These are phyloP conservation scores for Scleromitrula shiraiana DNA, from an alignment of 2,329 filamentous ascomycete species.

Conservation along the genomic window DNA sequence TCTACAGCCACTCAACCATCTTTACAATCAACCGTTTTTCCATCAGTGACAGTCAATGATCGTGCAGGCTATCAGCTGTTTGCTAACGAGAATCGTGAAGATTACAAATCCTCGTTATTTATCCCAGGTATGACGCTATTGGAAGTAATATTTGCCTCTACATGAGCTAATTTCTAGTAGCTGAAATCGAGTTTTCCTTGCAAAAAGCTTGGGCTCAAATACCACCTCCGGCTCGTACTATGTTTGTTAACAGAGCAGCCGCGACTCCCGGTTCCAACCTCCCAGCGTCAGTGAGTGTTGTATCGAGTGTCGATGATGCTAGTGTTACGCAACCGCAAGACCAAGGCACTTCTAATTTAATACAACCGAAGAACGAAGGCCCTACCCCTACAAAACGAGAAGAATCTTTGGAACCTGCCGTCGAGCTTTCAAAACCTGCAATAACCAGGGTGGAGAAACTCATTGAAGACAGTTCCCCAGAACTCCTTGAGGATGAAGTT, in stretches of 20 bases:
- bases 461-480: constrained; percentile 14
- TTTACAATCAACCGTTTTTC: no score
- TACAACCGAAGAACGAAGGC: neutral
- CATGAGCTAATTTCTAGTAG: neutral
- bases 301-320: neutral
- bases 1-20: neutral
- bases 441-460: constrained; percentile 19
- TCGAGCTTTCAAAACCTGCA: neutral
- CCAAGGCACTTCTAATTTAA: neutral
- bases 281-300: neutral
- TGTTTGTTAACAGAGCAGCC: neutral
- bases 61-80: neutral
- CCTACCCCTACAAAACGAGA: neutral
- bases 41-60: no score
- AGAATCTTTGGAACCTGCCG: neutral
- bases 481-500: constrained; percentile 24
- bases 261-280: neutral
- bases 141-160: neutral
- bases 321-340: neutral
- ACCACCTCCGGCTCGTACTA: neutral
- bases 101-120: neutral
- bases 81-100: neutral
- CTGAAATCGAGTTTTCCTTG: neutral
- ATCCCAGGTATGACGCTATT: neutral
- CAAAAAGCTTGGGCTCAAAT: neutral